Base-by-base conservation (phyloP, 768 basidiomycete species). In the Tylopilus cervinicoccineus region DNA sequence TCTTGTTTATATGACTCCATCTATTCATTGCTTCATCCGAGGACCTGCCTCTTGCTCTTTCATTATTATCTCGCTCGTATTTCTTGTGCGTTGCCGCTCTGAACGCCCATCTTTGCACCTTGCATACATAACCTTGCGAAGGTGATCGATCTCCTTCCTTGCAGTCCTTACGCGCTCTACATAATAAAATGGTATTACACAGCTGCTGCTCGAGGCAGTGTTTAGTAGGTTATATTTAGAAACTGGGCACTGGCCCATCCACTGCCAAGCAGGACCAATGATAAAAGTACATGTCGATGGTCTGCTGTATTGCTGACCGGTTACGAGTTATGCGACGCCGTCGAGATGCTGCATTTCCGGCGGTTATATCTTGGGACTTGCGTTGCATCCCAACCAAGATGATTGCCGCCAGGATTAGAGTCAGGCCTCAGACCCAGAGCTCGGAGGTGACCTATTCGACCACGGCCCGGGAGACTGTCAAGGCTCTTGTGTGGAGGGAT, bases 1-100 rank as follows among this genome's bases (percentile, higher is more conserved):
- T 64, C 47, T 1, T 65, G 63, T 64, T 53, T 60, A 67, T 64
- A 60, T 53, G 37, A 26, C 12, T 20, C 43, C 37, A 43, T 51
- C 40, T 45, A 52, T 40, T 46, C 41, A 40, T 50, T 57, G 41
- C 38, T 46, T 52, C 31, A 5, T 43, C 3, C 43, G 19, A 38
- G 39, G 34, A 23, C 50, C 28, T 22, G n/a, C 29, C 33, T 32
- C 39, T 52, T 59, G 41, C 41, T 12, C 42, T 59, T 47, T 31
- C 27, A 27, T 38, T 38, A 22, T 11, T 17, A 20, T 48, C 31
- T 51, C 38, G n/a, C 38, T 50, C 49, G 50, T 54, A 17, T 26
- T 38, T 47, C 40, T 61, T 54, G 55, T 17, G 9, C 36, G 40
- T 45, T 38, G 4, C 31, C 40, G 46, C 52, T 26, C 44, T 43